Percentiles rank a stretch among this genome's conserved stretches.
These are phyloP conservation scores for Eutypella sp. DNA, from an alignment of 2,329 filamentous ascomycete species.

Conservation along the genomic window DNA sequence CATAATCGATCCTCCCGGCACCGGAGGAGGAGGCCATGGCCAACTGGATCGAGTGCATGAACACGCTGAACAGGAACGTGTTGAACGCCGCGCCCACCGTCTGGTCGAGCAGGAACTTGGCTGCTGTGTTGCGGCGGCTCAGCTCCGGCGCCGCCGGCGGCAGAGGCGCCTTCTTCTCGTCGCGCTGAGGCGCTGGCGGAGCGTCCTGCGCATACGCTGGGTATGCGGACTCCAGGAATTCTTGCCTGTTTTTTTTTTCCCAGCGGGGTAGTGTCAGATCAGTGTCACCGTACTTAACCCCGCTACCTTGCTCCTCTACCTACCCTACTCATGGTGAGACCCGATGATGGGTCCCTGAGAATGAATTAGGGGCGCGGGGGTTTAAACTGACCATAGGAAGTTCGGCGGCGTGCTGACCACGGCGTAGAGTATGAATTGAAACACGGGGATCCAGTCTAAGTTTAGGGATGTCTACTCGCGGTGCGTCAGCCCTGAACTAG, in stretches of 20 bases:
- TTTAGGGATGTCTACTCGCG: slow-evolving; percentile 47
- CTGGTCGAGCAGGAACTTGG: slow-evolving; percentile 67
- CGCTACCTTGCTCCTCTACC: no score
- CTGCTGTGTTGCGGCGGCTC: slow-evolving; percentile 57
- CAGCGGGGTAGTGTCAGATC: no score
- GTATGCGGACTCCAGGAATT: slow-evolving; percentile 68
- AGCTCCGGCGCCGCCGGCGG: slow-evolving; percentile 46
- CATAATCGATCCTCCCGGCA: slow-evolving; percentile 37
- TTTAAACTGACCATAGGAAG: slow-evolving; percentile 70
- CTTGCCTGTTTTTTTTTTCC: slow-evolving; percentile 63
- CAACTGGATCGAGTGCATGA: slow-evolving; percentile 50
- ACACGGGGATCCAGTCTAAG: slow-evolving; percentile 62
- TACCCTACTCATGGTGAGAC: no score
- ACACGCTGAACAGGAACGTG: slow-evolving; percentile 49
- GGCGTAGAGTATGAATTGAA: slow-evolving; percentile 74
- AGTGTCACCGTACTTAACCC: no score
- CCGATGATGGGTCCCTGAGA: no score
- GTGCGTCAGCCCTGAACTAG: slow-evolving; percentile 2
- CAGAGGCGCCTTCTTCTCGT: background rate
- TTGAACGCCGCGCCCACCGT: slow-evolving; percentile 61
- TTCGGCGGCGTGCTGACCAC: slow-evolving; percentile 75
- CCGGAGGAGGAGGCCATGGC: slow-evolving; percentile 37
- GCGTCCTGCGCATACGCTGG: slow-evolving; percentile 52
- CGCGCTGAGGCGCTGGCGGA: slow-evolving; percentile 29
- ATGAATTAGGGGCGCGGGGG: no score